Evolutionary conservation across 1,284 basidiomycete genomes (phyloP).

Genomic region (Leccinum holopus): DNA sequence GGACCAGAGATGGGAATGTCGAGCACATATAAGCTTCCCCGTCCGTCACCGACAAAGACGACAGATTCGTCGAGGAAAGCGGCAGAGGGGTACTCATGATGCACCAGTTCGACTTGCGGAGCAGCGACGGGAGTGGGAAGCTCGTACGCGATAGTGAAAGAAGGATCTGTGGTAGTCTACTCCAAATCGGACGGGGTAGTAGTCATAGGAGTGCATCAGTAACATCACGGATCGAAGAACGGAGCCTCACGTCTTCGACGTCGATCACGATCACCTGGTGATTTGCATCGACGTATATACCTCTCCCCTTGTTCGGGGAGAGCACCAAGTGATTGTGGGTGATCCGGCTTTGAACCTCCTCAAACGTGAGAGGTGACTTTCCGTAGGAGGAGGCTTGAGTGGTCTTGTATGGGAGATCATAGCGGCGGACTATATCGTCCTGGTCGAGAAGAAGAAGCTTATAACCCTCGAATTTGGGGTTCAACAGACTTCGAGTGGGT

Average conservation of each 20-base stretch:
- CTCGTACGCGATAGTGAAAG: slow-evolving; percentile 57
- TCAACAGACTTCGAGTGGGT: slow-evolving; percentile 54
- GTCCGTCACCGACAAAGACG: slow-evolving; percentile 72
- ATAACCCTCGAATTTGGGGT: slow-evolving; percentile 84
- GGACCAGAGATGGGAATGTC: slow-evolving; percentile 34
- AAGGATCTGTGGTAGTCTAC: slow-evolving; percentile 54
- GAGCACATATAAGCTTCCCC: slow-evolving; percentile 66
- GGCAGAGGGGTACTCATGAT: slow-evolving; percentile 77
- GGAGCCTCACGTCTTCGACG: slow-evolving; percentile 52
- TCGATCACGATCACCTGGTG: slow-evolving; percentile 63
- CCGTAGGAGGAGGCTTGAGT: slow-evolving; percentile 64
- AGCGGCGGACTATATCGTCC: slow-evolving; percentile 51
- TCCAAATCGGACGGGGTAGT: slow-evolving; percentile 14
- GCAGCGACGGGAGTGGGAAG: slow-evolving; percentile 54
- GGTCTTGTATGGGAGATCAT: slow-evolving; percentile 49
- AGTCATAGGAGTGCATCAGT: slow-evolving; percentile 17
- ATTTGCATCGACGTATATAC: slow-evolving; percentile 71
- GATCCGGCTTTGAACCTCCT: slow-evolving; percentile 82
- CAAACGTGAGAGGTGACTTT: slow-evolving; percentile 62
- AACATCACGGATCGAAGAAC: slow-evolving; percentile 9
- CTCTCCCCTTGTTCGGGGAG: slow-evolving; percentile 45
- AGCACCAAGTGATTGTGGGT: slow-evolving; percentile 79
- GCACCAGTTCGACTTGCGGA: slow-evolving; percentile 37
- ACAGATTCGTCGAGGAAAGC: slow-evolving; percentile 51
- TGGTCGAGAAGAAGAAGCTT: slow-evolving; percentile 63